A percentile compares a stretch with the other conserved stretches of the same genome.
phyloP scores from a whole-genome alignment of 164 flowering plant genomes.

The Berberis vulgaris region DNA sequence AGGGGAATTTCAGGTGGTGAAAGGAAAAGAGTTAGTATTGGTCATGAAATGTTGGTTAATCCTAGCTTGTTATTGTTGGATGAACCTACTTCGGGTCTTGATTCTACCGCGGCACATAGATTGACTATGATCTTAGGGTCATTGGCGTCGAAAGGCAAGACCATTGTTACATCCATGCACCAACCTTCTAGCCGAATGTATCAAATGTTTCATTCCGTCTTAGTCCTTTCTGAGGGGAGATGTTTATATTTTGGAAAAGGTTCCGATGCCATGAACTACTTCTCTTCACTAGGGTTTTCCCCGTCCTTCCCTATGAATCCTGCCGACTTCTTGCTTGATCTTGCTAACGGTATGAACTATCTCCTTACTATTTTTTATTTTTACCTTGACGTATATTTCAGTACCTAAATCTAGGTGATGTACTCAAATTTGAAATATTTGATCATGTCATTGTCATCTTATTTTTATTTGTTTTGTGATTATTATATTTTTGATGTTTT shows the following conservation, averaged over 20 bases:
- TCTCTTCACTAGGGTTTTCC: constrained; percentile 51
- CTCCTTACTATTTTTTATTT: no score
- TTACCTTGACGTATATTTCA: background rate
- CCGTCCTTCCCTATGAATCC: constrained; percentile 83
- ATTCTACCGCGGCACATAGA: constrained; percentile 76
- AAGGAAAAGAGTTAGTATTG: constrained; percentile 11
- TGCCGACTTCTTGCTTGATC: constrained; percentile 89
- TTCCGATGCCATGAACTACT: constrained; percentile 54
- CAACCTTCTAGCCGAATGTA: constrained; percentile 86
- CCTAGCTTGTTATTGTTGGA: constrained; percentile 8
- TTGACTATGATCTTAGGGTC: constrained; percentile 39
- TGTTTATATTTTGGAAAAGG: constrained; percentile 64
- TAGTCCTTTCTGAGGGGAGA: constrained; percentile 66
- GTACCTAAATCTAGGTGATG: background rate
- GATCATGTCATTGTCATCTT: background rate
- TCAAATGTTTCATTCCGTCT: constrained; percentile 65
- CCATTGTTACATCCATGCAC: constrained; percentile 72
- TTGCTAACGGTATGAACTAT: constrained; percentile 74
- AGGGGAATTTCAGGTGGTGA: constrained; percentile 14
- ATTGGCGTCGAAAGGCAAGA: constrained; percentile 68
- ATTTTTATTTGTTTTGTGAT: no score
- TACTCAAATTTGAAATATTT: no score
- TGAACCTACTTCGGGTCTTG: constrained; percentile 58
- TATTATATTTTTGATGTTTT: no score
- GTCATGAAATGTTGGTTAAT: constrained; percentile 10